Base-by-base conservation (phyloP, 768 basidiomycete genomes). In the Tulasnella calospora region DNA sequence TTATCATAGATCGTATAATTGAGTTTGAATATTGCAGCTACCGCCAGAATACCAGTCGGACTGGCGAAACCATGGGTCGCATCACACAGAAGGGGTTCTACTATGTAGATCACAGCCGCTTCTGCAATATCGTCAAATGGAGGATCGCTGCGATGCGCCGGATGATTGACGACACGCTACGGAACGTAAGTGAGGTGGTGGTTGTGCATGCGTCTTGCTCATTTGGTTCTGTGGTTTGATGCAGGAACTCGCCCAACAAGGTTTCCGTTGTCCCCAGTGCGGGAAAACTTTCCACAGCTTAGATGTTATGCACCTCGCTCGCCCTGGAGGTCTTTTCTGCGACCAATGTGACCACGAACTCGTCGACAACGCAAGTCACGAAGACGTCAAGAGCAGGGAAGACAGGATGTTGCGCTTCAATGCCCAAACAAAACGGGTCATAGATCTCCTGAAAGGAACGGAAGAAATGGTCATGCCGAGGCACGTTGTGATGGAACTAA, bases 121-220 rank as follows among this genome's bases (percentile, higher is more conserved):
- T 98, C 83, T 96, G 94, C 85, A 96, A 99, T 84, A 96, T 99
- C 70, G 94, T 97, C 84, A 98, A 99, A 84, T 99, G 97, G 94
- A 89, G 96, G 55, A 90, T 99, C 76, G 94, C 94, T 6, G 93
- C 94, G 83, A 96, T 98, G 94, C 89, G 94, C 80, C 88, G 91
- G 80, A 90, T 90, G 79, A 95, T 99, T 80, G 96, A 99, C 85
- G 91, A 92, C 41, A 91, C 91, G 75, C 87, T 97, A 81, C 92
- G 95, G 80, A 95, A 96, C 84, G 96, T 95, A 79, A 77, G 90
- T 86, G 44, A 35, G 35, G 47, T 3, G 13, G 61, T 36, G 57
- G 23, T 46, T 35, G 5, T 70, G 13, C 23, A 17, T 69, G 19
- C 44, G 36, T 21, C 23, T 33, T n/a, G 30, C 67, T 67, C 3